phyloP scores from a whole-genome alignment of 148 eudicot genomes.

The Vaccinium myrtillus region DNA sequence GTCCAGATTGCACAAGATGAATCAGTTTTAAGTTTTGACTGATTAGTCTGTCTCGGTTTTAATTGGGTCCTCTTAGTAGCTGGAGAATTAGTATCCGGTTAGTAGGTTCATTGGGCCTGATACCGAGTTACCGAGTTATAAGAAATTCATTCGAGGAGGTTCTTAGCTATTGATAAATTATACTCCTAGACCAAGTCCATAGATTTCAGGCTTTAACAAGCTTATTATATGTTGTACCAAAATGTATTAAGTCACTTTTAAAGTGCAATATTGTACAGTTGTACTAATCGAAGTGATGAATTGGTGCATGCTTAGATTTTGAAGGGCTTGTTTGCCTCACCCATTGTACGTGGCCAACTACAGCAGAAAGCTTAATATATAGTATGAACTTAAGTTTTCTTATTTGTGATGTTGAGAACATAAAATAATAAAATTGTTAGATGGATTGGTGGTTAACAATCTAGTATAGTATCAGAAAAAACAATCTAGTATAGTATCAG shows the following conservation, averaged over 20 bases:
- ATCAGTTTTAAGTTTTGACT: constrained; percentile 15
- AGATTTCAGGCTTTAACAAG: not conserved
- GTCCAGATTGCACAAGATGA: constrained; percentile 40
- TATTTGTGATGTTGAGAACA: too few species aligned
- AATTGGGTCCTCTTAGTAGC: not conserved
- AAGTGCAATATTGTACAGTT: not conserved
- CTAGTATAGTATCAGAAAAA: too few species aligned
- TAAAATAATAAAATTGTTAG: too few species aligned
- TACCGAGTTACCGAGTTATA: not conserved
- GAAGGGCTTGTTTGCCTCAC: too few species aligned
- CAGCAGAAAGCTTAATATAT: too few species aligned
- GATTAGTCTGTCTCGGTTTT: not conserved
- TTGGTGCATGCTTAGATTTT: not conserved
- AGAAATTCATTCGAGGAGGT: not conserved
- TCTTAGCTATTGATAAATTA: too few species aligned
- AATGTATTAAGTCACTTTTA: not conserved
- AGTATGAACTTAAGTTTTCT: too few species aligned
- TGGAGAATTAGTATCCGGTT: not conserved
- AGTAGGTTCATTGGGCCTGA: not conserved
- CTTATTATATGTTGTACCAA: not conserved
- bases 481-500: too few species aligned
- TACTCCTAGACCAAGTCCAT: too few species aligned
- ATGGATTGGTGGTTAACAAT: too few species aligned
- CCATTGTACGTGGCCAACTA: too few species aligned
- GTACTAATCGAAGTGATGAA: not conserved